Base-by-base conservation (phyloP, 768 basidiomycete genomes). In the Mrakia gelida region DNA sequence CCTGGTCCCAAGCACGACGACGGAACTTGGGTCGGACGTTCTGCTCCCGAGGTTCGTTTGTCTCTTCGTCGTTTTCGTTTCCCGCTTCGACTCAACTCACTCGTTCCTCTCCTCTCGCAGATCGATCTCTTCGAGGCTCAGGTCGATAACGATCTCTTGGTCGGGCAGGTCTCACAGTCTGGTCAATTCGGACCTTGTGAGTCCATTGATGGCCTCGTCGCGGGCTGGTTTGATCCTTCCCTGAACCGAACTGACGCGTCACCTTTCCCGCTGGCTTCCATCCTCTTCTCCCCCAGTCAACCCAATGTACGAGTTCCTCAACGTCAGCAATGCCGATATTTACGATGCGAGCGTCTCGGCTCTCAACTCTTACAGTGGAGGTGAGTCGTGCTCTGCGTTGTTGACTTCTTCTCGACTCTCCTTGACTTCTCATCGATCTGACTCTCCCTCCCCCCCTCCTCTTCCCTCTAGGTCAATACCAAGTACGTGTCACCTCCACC, bases 1-100 rank as follows among this genome's bases (percentile, higher is more conserved):
- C 95, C 95, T 6, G 95, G 95, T 13, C 95, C 95, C 30, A 84
- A 89, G 71, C 90, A 91, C 79, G 78, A 85, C 0, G 92, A 96
- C 80, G 94, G 94, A 43, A 87, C 90, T 5, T 95, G 89, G 81
- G 89, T 41, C 1, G 77, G 77, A 6, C 32, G 77, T 41, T 63
- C 59, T 7, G 77, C 77, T 16, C 77, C 77, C 18, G 77, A 78
- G 38, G 68, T 76, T 21, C 34, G 56, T 28, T 10, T n/a, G n/a
- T n/a, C n/a, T 13, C 32, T 41, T 9, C 4, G 13, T 71, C n/a
- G n/a, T 28, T 13, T 11, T 38, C 28, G 30, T 30, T 0, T 32
- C 59, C 6, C 30, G 9, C n/a, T 52, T 56, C 13, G 2, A 9
- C 13, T 9, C 30, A 16, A 18, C 71, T 26, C 28, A 38, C 56